phyloP scores from a whole-genome alignment of 345 rosid species.

The Moricandia arvensis region DNA sequence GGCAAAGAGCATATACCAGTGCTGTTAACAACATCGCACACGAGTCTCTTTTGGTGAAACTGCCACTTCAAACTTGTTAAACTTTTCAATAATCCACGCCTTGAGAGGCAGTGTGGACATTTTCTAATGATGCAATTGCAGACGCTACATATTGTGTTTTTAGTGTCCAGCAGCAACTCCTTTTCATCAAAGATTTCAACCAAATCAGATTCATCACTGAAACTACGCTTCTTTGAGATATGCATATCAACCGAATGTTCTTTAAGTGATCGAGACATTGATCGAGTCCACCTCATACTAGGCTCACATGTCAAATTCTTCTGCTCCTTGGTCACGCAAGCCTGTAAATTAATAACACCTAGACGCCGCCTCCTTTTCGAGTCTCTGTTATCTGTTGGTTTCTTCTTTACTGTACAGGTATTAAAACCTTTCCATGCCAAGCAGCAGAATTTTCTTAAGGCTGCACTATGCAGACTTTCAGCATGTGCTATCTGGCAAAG shows the following conservation, averaged over 20 bases:
- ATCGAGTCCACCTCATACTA: conserved; percentile 57
- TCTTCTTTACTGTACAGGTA: conserved; percentile 23
- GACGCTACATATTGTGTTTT: background rate
- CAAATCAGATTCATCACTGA: background rate
- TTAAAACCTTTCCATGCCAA: conserved; percentile 47
- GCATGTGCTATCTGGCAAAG: conserved; percentile 34
- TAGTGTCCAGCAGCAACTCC: background rate
- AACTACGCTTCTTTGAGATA: background rate
- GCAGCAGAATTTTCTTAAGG: conserved; percentile 51
- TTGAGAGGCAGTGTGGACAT: background rate
- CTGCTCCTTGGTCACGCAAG: conserved; percentile 9
- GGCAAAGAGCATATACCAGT: background rate
- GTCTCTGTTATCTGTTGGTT: background rate
- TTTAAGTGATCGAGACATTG: conserved; percentile 36
- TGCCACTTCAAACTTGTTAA: background rate
- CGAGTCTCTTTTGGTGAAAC: background rate
- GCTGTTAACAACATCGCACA: background rate
- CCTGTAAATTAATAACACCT: conserved; percentile 33
- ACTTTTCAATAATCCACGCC: background rate
- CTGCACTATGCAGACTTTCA: conserved; percentile 48
- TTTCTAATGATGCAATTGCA: background rate
- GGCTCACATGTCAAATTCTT: conserved; percentile 6
- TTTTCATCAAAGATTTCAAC: background rate
- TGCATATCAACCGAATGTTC: background rate
- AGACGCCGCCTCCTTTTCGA: conserved; percentile 31